phyloP scores from a whole-genome alignment of 73 alveolate genomes.

The Paramecium sonneborni region DNA sequence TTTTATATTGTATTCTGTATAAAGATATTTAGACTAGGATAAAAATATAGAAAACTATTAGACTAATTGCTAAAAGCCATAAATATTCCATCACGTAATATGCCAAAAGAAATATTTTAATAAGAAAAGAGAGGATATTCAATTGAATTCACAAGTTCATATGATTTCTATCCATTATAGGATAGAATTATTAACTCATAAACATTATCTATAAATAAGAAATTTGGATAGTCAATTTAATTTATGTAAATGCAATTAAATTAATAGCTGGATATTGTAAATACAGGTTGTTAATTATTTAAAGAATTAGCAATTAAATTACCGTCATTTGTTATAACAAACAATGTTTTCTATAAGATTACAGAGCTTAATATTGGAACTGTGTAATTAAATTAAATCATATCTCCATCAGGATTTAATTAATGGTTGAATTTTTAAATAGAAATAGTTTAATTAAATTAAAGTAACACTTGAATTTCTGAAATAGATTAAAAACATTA shows the following conservation, averaged over 20 bases:
- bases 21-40: background rate
- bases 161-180: background rate
- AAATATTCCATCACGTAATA: background rate
- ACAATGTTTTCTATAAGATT: background rate
- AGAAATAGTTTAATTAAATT: background rate
- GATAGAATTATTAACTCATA: background rate
- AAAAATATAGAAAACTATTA: background rate
- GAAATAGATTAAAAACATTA: background rate
- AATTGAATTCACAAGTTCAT: background rate
- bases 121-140: background rate
- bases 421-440: background rate
- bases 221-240: background rate
- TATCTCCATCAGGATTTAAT: too few relatives aligned
- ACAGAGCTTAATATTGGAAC: background rate
- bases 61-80: background rate
- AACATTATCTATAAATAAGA: background rate
- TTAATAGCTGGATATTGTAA: background rate
- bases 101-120: background rate
- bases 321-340: background rate
- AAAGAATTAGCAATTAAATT: background rate
- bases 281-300: background rate
- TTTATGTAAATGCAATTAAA: background rate
- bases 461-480: background rate
- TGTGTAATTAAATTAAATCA: background rate
- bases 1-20: background rate